Base-by-base conservation (phyloP, 2,329 filamentous ascomycete genomes). In the Fusarium globosum region DNA sequence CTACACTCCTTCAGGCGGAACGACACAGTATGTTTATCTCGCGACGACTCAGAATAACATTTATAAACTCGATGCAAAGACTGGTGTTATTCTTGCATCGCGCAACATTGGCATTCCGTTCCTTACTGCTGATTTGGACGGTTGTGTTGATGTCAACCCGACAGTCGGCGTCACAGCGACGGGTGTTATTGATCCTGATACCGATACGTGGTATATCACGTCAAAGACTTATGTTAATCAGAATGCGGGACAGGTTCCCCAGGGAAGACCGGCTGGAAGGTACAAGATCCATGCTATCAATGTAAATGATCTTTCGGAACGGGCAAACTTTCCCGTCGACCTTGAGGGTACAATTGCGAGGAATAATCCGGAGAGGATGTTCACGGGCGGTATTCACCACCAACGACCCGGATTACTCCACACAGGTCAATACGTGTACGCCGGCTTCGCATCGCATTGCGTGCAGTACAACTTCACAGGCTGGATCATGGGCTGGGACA, bases 31-130 rank as follows among this genome's bases (percentile, higher is more conserved):
- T 62, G 83, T 90, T 43, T 90, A 87, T 72, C 79, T 89, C 16
- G 85, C 88, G 4, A 89, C 88, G 1, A 88, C 87, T 1, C 87
- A 89, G 75, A 90, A 90, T 78, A 89, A 88, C 57, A 77, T 89
- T 12, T 88, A 89, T 77, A 89, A 88, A 69, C 79, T 90, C 38
- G 82, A 90, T 73, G 87, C 87, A 1, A 86, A 87, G 74, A 88
- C 86, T 0, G 88, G 88, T 28, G 82, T 80, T 7, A 87, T 89
- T 28, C 72, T 89, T n/a, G 77, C 80, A 2, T 82, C 80, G 2
- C 80, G 87, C 14, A 88, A 85, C 33, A 80, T 90, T 0, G 83
- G 84, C 56, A 83, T 85, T 26, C 87, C 87, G 4, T 88, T 88
- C 70, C 76, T 87, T 33, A 82, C 85, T 15, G 82, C 83, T 10